Base-by-base conservation (phyloP, 495 filamentous ascomycete species). In the Gamarada debralockiae region DNA sequence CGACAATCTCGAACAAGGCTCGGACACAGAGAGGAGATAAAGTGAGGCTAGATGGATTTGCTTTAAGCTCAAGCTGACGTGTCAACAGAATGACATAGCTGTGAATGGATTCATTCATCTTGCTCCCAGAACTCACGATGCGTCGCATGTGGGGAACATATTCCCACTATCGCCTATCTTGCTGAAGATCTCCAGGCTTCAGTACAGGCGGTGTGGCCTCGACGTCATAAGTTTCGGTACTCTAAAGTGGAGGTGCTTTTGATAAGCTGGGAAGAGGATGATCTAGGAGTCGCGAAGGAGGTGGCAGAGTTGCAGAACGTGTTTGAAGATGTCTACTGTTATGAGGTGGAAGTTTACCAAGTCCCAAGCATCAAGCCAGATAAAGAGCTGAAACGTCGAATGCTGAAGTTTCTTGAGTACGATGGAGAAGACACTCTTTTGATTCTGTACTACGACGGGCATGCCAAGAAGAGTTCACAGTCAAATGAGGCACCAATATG, bases 381-480 rank as follows among this genome's bases (percentile, higher is more conserved):
- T 21, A 34, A 3, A 24, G 27, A 13, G 12, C 27, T 49, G 3
- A 49, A 49, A 21, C 13, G 18, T 9, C 27, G 21, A 36, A 9
- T 49, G 4, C 29, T 22, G 15, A 25, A 49, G 10, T 49, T 49
- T 10, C n/a, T 49, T 3, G 31, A 21, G 17, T 2, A 36, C 14
- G 25, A 36, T 21, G 3, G n/a, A 0, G 13, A 33, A 10, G 31
- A 37, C 66, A 73, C 68, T 23, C 37, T 49, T 13, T 18, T 65
- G 13, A 61, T 65, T 10, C 25, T 65, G n/a, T 65, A 65, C 31
- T 65, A 65, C 20, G 52, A 12, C 15, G 63, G 63, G 0, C 63
- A 65, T 41, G 57, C 60, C 17, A 45, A 46, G 0, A 38, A 44
- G 4, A 56, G 31, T 17, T 45, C 53, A 10, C 56, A 58, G 7